Evolutionary conservation across 208 protist genomes (phyloP).

Genomic region (Acanthamoeba culbertsoni): DNA sequence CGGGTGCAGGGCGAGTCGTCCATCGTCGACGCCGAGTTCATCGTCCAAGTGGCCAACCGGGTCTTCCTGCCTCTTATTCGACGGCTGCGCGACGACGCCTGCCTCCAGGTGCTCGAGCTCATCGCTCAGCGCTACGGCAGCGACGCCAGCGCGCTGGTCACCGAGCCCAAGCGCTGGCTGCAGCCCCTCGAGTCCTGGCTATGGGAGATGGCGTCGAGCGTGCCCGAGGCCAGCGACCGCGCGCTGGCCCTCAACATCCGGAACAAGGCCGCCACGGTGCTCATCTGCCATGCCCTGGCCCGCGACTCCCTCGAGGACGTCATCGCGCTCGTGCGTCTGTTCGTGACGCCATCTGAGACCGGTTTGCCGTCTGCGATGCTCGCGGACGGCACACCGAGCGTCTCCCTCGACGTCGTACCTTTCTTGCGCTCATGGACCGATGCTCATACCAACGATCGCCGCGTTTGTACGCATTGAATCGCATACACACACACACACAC

Average conservation of each 20-base stretch:
- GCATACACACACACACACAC: background rate
- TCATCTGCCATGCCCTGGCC: background rate
- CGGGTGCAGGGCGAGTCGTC: conserved; percentile 14
- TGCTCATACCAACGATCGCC: background rate
- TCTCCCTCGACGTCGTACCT: background rate
- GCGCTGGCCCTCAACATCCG: background rate
- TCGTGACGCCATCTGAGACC: background rate
- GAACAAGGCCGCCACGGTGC: background rate
- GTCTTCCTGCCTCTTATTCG: conserved; percentile 18
- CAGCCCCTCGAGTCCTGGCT: conserved; percentile 27
- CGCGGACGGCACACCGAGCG: background rate
- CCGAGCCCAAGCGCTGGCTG: background rate
- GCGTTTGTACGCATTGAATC: background rate
- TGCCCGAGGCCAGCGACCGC: background rate
- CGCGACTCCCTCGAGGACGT: conserved; percentile 52
- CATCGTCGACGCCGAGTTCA: conserved; percentile 17
- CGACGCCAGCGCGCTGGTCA: background rate
- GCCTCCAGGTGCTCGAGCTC: background rate
- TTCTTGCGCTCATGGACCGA: background rate
- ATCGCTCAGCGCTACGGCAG: background rate
- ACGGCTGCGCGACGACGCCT: background rate
- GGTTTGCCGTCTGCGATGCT: background rate
- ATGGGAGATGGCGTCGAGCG: background rate
- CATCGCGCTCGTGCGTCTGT: background rate
- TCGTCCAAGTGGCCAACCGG: background rate